Evolutionary conservation across 2,329 filamentous ascomycete genomes (phyloP).

Genomic region (Aureobasidium uvarum): DNA sequence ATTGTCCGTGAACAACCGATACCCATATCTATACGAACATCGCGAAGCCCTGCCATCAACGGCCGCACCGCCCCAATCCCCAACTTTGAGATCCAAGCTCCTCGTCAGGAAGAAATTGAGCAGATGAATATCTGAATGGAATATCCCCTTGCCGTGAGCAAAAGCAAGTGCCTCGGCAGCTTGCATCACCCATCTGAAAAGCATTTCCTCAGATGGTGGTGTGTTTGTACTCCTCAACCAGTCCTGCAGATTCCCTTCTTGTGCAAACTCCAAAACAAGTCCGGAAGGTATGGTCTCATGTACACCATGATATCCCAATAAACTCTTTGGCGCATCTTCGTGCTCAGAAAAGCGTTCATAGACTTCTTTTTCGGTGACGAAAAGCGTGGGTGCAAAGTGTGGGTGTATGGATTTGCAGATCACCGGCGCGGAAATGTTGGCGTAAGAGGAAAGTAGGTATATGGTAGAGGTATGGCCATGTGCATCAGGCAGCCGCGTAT

Average conservation of each 20-base stretch:
- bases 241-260: constrained; percentile 8
- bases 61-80: constrained; percentile 28
- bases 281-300: constrained; percentile 16
- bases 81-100: constrained; percentile 26
- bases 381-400: constrained; percentile 5
- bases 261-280: constrained; percentile 22
- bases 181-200: constrained; percentile 24
- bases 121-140: constrained; percentile 25
- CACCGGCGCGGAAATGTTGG: neutral
- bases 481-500: neutral
- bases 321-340: constrained; percentile 8
- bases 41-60: constrained; percentile 22
- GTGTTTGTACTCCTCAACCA: neutral
- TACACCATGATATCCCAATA: constrained; percentile 24
- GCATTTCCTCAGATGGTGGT: neutral
- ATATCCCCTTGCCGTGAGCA: constrained; percentile 16
- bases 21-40: neutral
- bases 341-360: constrained; percentile 26
- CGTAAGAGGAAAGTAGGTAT: neutral
- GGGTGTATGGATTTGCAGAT: constrained; percentile 12
- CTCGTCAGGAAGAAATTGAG: constrained; percentile 27
- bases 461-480: constrained; percentile 12
- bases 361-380: constrained; percentile 21
- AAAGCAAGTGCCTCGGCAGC: constrained; percentile 23
- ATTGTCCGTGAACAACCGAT: neutral